Conservation (phyloP, 2,329 filamentous ascomycete genomes). For the Epichloe baconii region DNA sequence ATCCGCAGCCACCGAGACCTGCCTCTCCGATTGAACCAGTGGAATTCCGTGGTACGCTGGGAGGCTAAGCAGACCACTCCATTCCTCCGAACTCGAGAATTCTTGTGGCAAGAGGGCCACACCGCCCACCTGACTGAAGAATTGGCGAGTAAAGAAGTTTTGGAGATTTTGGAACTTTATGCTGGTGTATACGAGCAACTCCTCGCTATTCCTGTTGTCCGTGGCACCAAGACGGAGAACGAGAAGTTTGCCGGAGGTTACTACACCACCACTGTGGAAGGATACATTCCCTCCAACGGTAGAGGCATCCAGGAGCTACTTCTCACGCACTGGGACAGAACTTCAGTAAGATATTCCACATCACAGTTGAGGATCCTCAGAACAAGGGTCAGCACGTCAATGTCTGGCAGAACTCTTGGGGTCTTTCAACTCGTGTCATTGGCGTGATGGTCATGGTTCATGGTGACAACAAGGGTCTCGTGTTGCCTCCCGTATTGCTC, state of each 20-base stretch:
- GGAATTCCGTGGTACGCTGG: conserved; percentile 90
- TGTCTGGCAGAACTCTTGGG: conserved; percentile 99
- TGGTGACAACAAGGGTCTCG: conserved; percentile 87
- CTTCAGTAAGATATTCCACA: conserved; percentile 98
- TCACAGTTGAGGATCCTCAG: conserved; percentile 84
- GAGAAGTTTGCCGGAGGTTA: conserved; percentile 96
- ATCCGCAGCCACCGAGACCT: conserved; percentile 93
- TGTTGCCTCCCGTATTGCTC: conserved; percentile 80
- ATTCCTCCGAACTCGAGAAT: conserved; percentile 87
- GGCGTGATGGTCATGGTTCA: conserved; percentile 99
- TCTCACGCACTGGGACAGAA: conserved; percentile 94
- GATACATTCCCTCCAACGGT: conserved; percentile 89
- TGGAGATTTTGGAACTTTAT: conserved; percentile 88
- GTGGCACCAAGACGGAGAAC: conserved; percentile 89
- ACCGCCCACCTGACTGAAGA: conserved; percentile 76
- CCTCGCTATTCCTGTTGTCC: conserved; percentile 86
- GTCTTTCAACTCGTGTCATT: conserved; percentile 89
- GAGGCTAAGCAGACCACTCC: conserved; percentile 87
- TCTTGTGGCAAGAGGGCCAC: conserved; percentile 97
- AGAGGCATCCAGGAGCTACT: conserved; percentile 90
- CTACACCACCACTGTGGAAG: conserved; percentile 95
- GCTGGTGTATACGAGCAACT: conserved; percentile 86
- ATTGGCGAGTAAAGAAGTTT: conserved; percentile 70
- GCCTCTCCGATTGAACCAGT: conserved; percentile 89
- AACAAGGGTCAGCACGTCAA: conserved; percentile 69